Evolutionary conservation across 2,329 filamentous ascomycete species (phyloP).

Genomic region (Fusarium proliferatum): DNA sequence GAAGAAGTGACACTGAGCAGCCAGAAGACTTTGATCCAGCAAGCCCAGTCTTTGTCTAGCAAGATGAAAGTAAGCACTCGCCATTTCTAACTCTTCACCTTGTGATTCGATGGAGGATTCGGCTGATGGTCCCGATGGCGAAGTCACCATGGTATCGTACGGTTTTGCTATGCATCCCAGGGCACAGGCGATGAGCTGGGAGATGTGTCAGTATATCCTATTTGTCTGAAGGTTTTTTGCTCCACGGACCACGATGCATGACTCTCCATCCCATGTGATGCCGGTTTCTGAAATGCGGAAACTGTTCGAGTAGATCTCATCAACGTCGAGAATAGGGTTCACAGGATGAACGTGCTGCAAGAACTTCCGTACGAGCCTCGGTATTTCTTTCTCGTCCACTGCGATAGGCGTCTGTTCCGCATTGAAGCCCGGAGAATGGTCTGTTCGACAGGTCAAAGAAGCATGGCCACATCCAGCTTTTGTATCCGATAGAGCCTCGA

Average conservation of each 20-base stretch:
- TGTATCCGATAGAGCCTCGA: neutral
- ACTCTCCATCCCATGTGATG: neutral
- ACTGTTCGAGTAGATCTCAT: neutral
- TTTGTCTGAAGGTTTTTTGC: fast-evolving
- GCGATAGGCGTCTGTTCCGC: fast-evolving
- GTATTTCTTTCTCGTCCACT: neutral
- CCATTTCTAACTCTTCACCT: neutral
- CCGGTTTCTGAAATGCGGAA: neutral
- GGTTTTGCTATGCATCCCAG: neutral
- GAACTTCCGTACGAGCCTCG: fast-evolving
- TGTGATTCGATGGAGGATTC: neutral
- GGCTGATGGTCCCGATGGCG: neutral
- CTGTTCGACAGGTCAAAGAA: neutral
- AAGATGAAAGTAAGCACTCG: neutral
- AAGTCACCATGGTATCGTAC: neutral
- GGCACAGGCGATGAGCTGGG: neutral
- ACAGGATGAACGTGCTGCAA: neutral
- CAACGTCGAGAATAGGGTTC: neutral
- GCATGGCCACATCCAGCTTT: neutral
- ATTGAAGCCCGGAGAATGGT: too few species aligned
- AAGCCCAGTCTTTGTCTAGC: neutral
- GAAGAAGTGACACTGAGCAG: neutral
- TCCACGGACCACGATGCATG: neutral
- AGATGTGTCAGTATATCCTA: neutral
- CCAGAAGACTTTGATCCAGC: neutral